Base-by-base conservation (phyloP, 1,139 yeast genomes). In the Saccharomyces hybrid region DNA sequence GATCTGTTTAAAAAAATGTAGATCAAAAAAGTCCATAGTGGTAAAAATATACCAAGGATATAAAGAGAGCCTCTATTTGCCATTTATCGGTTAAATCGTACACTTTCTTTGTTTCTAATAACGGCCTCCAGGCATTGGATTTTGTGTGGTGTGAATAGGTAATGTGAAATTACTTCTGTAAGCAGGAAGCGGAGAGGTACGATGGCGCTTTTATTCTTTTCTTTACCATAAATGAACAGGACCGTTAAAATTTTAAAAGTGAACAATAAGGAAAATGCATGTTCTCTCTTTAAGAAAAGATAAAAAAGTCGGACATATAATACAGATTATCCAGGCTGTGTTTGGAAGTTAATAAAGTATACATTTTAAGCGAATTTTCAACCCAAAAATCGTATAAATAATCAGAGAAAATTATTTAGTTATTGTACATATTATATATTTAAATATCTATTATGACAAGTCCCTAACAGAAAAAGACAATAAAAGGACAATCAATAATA, bases 401-500 rank as follows among this genome's bases (percentile, higher is more conserved):
- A 38, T 38, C 44, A 38, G 44, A 38, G 9, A 38, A 38, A 8
- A 28, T 38, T 38, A 38, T 38, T 38, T 38, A 38, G 24, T 38
- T 38, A 38, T 38, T 38, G 44, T 38, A 38, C 44, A 38, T 38
- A 38, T 38, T 38, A 38, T 38, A 38, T 38, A 38, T 38, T 38
- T 24, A 38, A 38, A 38, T 19, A 38, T 38, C 19, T 38, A 38
- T 9, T 38, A 38, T 19, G 44, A 38, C 3, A 38, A 16, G 19
- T 19, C 44, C 44, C 44, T 38, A 38, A 38, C 44, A 38, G 16
- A 38, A 38, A 38, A 38, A 38, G 24, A 38, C 44, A 19, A 38
- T 38, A 38, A 38, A 38, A 38, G 44, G 44, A 38, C 19, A 38
- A 19, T 38, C 44, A 9, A 38, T 38, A 38, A 38, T 38, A 38